phyloP scores from a whole-genome alignment of 306 rosid genomes.

The Cyamopsis tetragonoloba region DNA sequence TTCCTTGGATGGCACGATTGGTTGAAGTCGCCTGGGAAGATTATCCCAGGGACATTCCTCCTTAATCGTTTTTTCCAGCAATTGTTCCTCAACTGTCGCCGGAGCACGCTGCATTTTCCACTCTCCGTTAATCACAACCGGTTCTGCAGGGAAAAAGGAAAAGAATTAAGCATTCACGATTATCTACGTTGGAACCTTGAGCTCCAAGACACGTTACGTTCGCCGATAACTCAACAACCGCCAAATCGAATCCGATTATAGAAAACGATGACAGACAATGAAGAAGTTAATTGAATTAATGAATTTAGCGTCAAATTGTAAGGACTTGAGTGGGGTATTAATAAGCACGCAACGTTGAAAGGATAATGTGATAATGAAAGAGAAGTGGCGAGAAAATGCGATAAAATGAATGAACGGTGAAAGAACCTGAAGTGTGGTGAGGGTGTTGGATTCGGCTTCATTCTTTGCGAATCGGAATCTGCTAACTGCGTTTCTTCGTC shows the following conservation, averaged over 20 bases:
- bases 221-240: neutral
- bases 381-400: neutral
- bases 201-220: neutral
- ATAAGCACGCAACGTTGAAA: neutral
- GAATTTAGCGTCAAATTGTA: neutral
- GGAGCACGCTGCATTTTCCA: constrained; percentile 64
- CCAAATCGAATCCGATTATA: neutral
- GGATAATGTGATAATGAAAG: neutral
- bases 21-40: constrained; percentile 79
- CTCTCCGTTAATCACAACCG: constrained; percentile 24
- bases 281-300: neutral
- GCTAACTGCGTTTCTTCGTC: neutral
- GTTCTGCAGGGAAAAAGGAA: constrained; percentile 6
- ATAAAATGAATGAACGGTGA: neutral
- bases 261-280: neutral
- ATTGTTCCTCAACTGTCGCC: constrained; percentile 60
- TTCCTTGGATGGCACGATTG: constrained; percentile 63
- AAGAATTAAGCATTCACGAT: neutral
- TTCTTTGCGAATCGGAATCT: constrained; percentile 11
- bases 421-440: constrained; percentile 19
- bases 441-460: constrained; percentile 22
- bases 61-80: constrained; percentile 65
- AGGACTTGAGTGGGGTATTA: neutral
- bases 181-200: neutral
- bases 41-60: constrained; percentile 86